Base-by-base conservation (phyloP, 495 filamentous ascomycete species). In the Aspergillus ostianus region DNA sequence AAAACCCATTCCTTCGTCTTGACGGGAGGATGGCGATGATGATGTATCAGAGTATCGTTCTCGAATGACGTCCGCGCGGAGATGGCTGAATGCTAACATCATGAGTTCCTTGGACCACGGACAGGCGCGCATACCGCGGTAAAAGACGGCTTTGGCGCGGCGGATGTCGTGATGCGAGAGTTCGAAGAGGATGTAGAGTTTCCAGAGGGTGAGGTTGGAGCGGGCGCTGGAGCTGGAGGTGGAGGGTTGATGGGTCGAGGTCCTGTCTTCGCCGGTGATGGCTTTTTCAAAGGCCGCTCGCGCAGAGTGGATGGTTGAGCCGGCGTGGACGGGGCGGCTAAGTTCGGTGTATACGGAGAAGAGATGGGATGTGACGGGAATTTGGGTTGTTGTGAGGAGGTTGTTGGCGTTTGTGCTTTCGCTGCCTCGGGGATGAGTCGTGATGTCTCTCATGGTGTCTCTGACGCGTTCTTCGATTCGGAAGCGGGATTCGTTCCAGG, bases 81-180 rank as follows among this genome's bases (percentile, higher is more conserved):
- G 71, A 64, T 79, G 80, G 27, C 72, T 74, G 64, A 90, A 90
- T 0, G 78, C 87, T 26, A 87, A 64, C 75, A 90, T 77, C 56
- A 84, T 80, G 10, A 89, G 70, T 57, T 85, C 84, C 70, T 92
- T 94, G 1, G 84, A 85, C 90, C 90, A 90, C 1, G 90, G 89
- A 71, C 90, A 92, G 3, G 82, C 79, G 46, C 78, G 77, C 51
- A 83, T 67, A 0, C 70, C 77, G n/a, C 81, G 71, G 57, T 76
- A 78, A 55, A 76, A 79, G 17, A 84, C 68, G 1, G 57, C 55
- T 56, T 82, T 85, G 9, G 82, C 84, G 52, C 77, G 77, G 0
- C 48, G 50, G 44, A 70, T 53, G 12, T 81, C 71, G 0, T 66
- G 64, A 6, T 69, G 62, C 5, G 69, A 70, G 8, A 74, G 60